Percentiles rank a stretch among this genome's conserved stretches.
Conservation (phyloP, 306 rosid genomes). For the Delonix regia region DNA sequence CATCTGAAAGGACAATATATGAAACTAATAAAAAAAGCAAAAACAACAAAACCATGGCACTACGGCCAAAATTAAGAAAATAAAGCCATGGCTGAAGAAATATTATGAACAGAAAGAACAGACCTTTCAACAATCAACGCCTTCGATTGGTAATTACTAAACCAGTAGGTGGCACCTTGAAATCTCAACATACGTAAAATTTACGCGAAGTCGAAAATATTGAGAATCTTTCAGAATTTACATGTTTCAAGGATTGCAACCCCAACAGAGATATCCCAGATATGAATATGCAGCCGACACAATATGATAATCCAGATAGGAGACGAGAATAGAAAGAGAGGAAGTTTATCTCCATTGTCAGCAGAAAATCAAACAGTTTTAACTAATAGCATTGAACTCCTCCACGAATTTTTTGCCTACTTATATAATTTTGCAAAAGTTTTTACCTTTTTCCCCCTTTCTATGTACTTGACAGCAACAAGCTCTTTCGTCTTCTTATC, state of each 20-base stretch:
- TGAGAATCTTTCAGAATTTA: conserved; percentile 2
- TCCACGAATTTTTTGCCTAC: neutral
- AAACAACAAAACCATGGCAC: neutral
- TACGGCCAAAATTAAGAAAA: too few relatives aligned
- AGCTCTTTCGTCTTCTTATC: conserved; percentile 77
- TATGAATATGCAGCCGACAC: neutral
- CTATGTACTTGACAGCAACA: conserved; percentile 88
- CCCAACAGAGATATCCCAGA: neutral
- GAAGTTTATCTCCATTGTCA: neutral
- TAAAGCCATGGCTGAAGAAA: neutral
- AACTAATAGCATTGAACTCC: neutral
- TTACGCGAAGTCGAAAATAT: neutral
- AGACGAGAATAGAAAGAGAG: neutral
- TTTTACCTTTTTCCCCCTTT: conserved; percentile 80
- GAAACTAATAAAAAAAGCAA: neutral
- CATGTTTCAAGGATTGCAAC: neutral
- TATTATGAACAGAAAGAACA: neutral
- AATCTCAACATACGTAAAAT: neutral
- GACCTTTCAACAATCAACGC: neutral
- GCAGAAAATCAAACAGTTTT: neutral
- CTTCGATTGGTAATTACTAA: neutral
- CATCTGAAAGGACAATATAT: too few relatives aligned
- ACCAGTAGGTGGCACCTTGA: neutral
- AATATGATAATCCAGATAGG: neutral
- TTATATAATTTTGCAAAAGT: neutral